A percentile compares a stretch with the other conserved stretches of the same genome.
phyloP scores from a whole-genome alignment of 441 rosid species.

The Francoa sonchifolia region DNA sequence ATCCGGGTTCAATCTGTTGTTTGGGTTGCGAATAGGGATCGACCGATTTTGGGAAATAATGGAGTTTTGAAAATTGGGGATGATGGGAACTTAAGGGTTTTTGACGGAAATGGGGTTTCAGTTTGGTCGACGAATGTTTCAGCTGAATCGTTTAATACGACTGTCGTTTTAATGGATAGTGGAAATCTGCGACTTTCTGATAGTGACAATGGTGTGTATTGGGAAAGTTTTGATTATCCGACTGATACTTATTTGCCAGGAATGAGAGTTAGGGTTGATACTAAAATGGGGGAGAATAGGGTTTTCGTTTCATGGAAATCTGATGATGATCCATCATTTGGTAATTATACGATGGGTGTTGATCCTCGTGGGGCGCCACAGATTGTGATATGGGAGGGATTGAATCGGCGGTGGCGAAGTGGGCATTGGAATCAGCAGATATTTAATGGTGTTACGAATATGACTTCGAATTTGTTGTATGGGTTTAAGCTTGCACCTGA shows the following conservation, averaged over 20 bases:
- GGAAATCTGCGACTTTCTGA: constrained; percentile 51
- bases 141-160: constrained; percentile 41
- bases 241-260: constrained; percentile 55
- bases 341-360: constrained; percentile 48
- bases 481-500: constrained; percentile 41
- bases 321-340: constrained; percentile 54
- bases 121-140: constrained; percentile 1
- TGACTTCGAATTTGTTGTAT: constrained; percentile 32
- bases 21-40: constrained; percentile 73
- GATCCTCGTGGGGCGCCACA: constrained; percentile 61
- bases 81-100: constrained; percentile 46
- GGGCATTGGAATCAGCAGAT: constrained; percentile 58
- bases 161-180: constrained; percentile 17
- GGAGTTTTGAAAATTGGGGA: constrained; percentile 36
- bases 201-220: too few relatives aligned
- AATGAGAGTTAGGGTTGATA: constrained; percentile 44
- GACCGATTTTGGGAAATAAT: constrained; percentile 29
- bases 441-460: constrained; percentile 56
- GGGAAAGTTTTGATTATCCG: constrained; percentile 69
- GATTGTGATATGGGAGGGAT: constrained; percentile 53
- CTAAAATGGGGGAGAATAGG: constrained; percentile 28
- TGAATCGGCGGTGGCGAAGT: constrained; percentile 62
- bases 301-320: constrained; percentile 61
- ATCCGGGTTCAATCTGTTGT: constrained; percentile 34
- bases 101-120: constrained; percentile 18